phyloP scores from a whole-genome alignment of 225 moss, liverwort and hornwort species.

The Marchantia polymorpha region DNA sequence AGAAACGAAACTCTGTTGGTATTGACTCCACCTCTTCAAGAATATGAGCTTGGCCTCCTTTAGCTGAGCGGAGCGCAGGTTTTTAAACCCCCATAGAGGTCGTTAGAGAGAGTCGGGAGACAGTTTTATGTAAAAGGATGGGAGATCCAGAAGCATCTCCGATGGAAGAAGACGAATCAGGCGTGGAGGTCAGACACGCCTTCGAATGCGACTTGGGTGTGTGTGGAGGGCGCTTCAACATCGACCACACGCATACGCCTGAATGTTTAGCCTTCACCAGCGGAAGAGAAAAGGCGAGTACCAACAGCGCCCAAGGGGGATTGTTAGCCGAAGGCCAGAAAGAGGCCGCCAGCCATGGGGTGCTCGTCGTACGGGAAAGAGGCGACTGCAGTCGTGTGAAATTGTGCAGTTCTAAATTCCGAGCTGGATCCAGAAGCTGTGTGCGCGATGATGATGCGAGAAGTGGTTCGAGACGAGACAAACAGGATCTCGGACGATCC shows the following conservation, averaged over 20 bases:
- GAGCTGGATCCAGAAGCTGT: conserved; percentile 32
- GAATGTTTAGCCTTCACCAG: conserved; percentile 71
- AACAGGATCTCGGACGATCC: conserved; percentile 74
- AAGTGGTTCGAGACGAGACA: conserved; percentile 53
- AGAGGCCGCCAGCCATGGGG: conserved; percentile 2
- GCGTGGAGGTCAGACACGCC: conserved; percentile 57
- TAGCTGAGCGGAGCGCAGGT: background rate
- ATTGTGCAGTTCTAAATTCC: conserved; percentile 40
- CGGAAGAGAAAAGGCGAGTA: conserved; percentile 49
- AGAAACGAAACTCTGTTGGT: conserved; percentile 1
- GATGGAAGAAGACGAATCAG: conserved; percentile 70
- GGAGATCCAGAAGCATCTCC: conserved; percentile 57
- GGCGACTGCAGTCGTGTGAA: conserved; percentile 42
- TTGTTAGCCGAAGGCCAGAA: conserved; percentile 8
- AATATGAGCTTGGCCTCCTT: background rate
- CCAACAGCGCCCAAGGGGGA: conserved; percentile 13
- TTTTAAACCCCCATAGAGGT: background rate
- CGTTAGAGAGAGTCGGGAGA: background rate
- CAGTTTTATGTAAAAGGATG: conserved; percentile 41
- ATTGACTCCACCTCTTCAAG: background rate
- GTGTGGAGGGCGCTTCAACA: conserved; percentile 69
- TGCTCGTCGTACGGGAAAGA: conserved; percentile 5
- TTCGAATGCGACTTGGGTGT: conserved; percentile 79
- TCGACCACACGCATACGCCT: conserved; percentile 57
- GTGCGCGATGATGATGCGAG: conserved; percentile 45